Percentiles rank a stretch among this genome's conserved stretches.
Conservation (phyloP, 345 rosid genomes). For the Arabis alpina region DNA sequence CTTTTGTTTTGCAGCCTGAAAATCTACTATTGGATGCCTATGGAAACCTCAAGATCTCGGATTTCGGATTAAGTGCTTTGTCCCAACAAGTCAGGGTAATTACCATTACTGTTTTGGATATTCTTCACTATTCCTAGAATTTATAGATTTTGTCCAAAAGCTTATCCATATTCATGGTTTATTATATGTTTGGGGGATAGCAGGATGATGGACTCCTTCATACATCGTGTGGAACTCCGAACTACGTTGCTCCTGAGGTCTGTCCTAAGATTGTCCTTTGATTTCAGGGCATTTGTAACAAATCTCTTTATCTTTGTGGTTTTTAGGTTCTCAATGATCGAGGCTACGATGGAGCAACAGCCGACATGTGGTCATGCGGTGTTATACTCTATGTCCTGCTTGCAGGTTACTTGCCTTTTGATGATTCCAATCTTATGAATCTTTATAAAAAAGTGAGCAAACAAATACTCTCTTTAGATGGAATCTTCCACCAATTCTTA, state of each 20-base stretch:
- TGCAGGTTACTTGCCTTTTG: conserved; percentile 99
- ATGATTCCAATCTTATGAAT: conserved; percentile 93
- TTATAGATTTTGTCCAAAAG: too few relatives aligned
- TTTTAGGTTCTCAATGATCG: conserved; percentile 87
- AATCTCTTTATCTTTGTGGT: conserved; percentile 5
- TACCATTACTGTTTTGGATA: too few relatives aligned
- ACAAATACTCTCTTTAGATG: conserved; percentile 10
- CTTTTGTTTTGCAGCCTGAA: conserved; percentile 69
- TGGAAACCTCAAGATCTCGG: conserved; percentile 95
- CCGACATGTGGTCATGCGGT: conserved; percentile 98
- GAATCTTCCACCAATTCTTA: background rate
- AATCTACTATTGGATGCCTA: conserved; percentile 79
- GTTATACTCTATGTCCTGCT: conserved; percentile 95
- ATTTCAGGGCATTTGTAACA: background rate
- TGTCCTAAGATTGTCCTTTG: conserved; percentile 9
- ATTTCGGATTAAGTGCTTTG: conserved; percentile 96
- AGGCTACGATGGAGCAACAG: conserved; percentile 97
- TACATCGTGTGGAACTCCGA: conserved; percentile 96
- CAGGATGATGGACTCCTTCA: conserved; percentile 99
- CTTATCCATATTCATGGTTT: conserved; percentile 19
- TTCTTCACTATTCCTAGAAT: too few relatives aligned
- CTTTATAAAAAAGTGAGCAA: conserved; percentile 93
- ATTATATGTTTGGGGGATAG: conserved; percentile 34
- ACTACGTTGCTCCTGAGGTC: conserved; percentile 99
- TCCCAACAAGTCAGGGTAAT: conserved; percentile 95